A percentile compares a stretch with the other conserved stretches of the same genome.
These are phyloP conservation scores for Colletotrichum navitas DNA, from an alignment of 2,329 filamentous ascomycete species.

Conservation along the genomic window DNA sequence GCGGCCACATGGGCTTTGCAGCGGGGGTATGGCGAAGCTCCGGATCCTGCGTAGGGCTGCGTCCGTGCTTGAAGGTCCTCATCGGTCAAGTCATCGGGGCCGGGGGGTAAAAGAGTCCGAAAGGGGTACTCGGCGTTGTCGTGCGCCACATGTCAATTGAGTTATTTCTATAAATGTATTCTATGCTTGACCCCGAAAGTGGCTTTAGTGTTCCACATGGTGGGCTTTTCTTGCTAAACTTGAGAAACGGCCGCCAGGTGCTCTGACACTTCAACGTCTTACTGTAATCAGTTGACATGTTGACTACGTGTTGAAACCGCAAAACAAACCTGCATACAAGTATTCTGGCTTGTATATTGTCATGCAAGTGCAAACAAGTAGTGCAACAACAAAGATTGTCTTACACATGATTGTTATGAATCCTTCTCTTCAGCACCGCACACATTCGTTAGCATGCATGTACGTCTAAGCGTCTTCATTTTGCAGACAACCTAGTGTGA, in stretches of 20 bases:
- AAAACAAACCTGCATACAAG: background rate
- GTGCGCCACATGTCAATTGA: background rate
- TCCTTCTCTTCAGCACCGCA: background rate
- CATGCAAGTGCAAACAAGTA: background rate
- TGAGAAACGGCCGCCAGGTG: background rate
- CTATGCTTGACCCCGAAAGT: background rate
- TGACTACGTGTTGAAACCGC: background rate
- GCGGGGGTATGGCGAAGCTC: slow-evolving; percentile 45
- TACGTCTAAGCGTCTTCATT: background rate
- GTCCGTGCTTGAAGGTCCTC: slow-evolving; percentile 30
- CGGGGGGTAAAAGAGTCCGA: slow-evolving; percentile 30
- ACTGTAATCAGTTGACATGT: background rate
- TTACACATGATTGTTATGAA: background rate
- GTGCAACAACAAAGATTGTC: background rate
- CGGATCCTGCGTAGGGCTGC: slow-evolving; percentile 38
- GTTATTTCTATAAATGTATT: background rate
- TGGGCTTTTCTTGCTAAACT: background rate
- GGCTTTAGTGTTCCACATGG: background rate
- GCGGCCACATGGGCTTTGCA: slow-evolving; percentile 41
- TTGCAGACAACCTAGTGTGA: background rate
- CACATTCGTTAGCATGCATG: background rate
- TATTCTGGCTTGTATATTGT: background rate
- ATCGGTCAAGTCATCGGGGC: slow-evolving; percentile 32
- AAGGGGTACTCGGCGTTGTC: background rate
- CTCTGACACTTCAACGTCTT: background rate